Base-by-base conservation (phyloP, 1,284 basidiomycete genomes). In the Microbotryum scabiosae region DNA sequence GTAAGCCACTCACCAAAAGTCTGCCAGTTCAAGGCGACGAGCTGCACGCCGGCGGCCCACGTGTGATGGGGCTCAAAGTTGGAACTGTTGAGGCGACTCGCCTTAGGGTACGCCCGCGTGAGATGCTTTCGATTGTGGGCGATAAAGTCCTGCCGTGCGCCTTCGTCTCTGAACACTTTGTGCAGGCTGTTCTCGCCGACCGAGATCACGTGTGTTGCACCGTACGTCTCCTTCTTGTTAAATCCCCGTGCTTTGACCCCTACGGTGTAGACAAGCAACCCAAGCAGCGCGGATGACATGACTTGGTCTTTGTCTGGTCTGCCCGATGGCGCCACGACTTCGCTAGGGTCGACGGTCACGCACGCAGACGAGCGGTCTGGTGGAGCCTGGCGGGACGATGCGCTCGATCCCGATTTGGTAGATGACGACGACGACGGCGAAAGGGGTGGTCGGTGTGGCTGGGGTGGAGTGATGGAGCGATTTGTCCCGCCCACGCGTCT, bases 1-100 rank as follows among this genome's bases (percentile, higher is more conserved):
- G 5, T 30, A 41, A 12, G 26, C 48, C 10, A 43, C 82, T 59
- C 68, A 90, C 89, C 90, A 69, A 86, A 86, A 0, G 92, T 98
- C 76, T 99, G 96, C 89, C 92, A 97, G 75, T 99, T 99, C 64
- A 98, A 81, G 7, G 96, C 91, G 0, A 96, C 92, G n/a, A 98
- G 76, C 75, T 98, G 94, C 20, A 85, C 85, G 0, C 94, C 94
- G 0, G 85, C 84, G 0, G 84, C 82, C 94, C 94, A 99, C 75
- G 85, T 91, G 45, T 86, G 82, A 75, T 89, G 84, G 5, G 94
- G 94, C 67, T 88, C 82, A 73, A 87, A 97, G 75, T 99, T 99
- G 25, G 86, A 86, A 63, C 87, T 90, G 64, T 81, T 85, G 51
- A 96, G 78, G 56, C 92, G 78, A 45, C 80, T 84, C 1, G 88